Evolutionary conservation across 345 rosid species (phyloP).

Genomic region (Heritiera fomes): DNA sequence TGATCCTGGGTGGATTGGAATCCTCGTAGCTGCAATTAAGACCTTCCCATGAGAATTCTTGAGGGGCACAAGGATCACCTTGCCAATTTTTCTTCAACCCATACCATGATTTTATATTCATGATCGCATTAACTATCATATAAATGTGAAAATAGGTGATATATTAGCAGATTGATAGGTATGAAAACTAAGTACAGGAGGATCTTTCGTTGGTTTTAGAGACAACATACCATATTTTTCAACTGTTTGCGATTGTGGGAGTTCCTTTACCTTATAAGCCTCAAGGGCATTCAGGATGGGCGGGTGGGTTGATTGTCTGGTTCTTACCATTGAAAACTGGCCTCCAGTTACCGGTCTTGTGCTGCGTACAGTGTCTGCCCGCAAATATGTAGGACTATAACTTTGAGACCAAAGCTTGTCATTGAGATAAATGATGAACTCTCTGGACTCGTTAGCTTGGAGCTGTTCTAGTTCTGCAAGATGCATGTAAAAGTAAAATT

Average conservation of each 20-base stretch:
- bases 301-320: neutral
- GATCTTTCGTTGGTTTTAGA: neutral
- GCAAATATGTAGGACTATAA: conserved; percentile 5
- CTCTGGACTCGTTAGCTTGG: conserved; percentile 26
- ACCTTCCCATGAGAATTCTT: conserved; percentile 42
- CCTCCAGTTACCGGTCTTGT: neutral
- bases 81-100: conserved; percentile 48
- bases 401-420: conserved; percentile 16
- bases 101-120: conserved; percentile 34
- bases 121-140: conserved; percentile 37
- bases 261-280: neutral
- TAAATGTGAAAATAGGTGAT: neutral
- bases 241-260: neutral
- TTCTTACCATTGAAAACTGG: neutral
- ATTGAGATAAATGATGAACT: conserved; percentile 17
- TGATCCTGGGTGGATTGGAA: conserved; percentile 29
- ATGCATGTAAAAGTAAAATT: conserved; percentile 32
- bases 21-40: conserved; percentile 38
- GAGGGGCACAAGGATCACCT: conserved; percentile 55
- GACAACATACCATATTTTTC: conserved; percentile 7
- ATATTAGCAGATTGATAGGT: neutral
- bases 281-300: neutral
- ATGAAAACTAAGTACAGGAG: neutral
- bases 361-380: neutral
- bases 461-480: conserved; percentile 31